phyloP scores from a whole-genome alignment of 1,139 yeast species.

The Protomyces pachydermus region DNA sequence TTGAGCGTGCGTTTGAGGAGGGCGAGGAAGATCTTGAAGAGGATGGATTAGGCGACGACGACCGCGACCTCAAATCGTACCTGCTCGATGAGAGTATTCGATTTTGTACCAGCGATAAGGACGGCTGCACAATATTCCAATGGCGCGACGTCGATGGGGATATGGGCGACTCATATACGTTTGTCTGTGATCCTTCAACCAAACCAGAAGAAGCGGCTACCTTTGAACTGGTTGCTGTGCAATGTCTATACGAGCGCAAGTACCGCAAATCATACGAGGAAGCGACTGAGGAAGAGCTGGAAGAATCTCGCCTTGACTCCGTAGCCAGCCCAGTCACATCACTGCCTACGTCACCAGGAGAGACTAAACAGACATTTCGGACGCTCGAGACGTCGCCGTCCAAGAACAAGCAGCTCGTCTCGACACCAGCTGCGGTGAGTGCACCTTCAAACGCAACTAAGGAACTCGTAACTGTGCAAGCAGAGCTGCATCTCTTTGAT shows the following conservation, averaged over 20 bases:
- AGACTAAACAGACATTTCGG: slow-evolving; percentile 11
- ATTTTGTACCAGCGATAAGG: slow-evolving; percentile 46
- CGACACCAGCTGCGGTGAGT: slow-evolving; percentile 27
- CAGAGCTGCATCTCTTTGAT: slow-evolving; percentile 57
- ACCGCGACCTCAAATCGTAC: slow-evolving; percentile 59
- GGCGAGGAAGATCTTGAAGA: slow-evolving; percentile 53
- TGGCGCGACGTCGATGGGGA: slow-evolving; percentile 70
- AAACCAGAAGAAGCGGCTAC: slow-evolving; percentile 54
- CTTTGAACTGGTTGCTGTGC: slow-evolving; percentile 59
- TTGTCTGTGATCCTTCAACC: slow-evolving; percentile 63
- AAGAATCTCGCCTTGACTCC: slow-evolving; percentile 46
- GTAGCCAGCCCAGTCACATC: slow-evolving; percentile 12
- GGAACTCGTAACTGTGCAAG: slow-evolving; percentile 34
- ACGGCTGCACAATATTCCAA: slow-evolving; percentile 52
- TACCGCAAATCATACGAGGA: slow-evolving; percentile 54
- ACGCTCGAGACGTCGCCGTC: slow-evolving; percentile 27
- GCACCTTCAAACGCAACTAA: slow-evolving; percentile 18
- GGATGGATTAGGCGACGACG: slow-evolving; percentile 54
- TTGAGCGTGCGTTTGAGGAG: slow-evolving; percentile 64
- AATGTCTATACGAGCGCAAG: slow-evolving; percentile 73
- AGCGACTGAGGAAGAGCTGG: slow-evolving; percentile 48
- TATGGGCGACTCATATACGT: slow-evolving; percentile 79
- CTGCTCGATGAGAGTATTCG: slow-evolving; percentile 59
- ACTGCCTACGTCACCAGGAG: slow-evolving; percentile 29
- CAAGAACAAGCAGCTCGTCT: slow-evolving; percentile 21